phyloP scores from a whole-genome alignment of 192 early-diverging fungal genomes.

The Coemansia sp. region DNA sequence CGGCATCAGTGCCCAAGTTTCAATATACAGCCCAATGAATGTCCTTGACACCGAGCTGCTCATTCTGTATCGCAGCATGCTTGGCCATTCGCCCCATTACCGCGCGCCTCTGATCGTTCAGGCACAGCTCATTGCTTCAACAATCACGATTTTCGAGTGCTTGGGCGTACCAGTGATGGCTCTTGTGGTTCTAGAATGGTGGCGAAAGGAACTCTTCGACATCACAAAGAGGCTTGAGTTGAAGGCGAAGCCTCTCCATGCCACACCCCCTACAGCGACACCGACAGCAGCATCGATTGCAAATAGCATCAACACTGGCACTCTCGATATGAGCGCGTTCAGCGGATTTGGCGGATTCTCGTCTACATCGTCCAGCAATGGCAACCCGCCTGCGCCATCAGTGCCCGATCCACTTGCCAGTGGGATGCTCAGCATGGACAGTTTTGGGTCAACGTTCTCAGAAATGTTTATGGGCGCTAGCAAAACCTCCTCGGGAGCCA shows the following conservation, averaged over 20 bases:
- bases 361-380: constrained; percentile 1
- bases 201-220: constrained; percentile 41
- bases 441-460: constrained; percentile 37
- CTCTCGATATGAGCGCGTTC: constrained; percentile 36
- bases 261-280: neutral
- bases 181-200: constrained; percentile 54
- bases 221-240: constrained; percentile 17
- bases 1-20: constrained; percentile 24
- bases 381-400: neutral
- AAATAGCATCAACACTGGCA: constrained; percentile 12
- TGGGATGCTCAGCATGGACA: constrained; percentile 32
- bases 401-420: constrained; percentile 24
- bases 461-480: constrained; percentile 1
- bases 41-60: constrained; percentile 49
- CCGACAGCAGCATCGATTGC: neutral
- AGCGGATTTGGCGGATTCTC: constrained; percentile 28
- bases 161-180: constrained; percentile 52
- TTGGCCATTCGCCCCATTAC: constrained; percentile 42
- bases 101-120: constrained; percentile 43
- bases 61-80: constrained; percentile 49
- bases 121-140: constrained; percentile 51
- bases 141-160: constrained; percentile 55
- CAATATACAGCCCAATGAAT: constrained; percentile 37
- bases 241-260: neutral
- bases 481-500: neutral